phyloP scores from a whole-genome alignment of 2,329 filamentous ascomycete genomes.

The Fusarium xyrophilum region DNA sequence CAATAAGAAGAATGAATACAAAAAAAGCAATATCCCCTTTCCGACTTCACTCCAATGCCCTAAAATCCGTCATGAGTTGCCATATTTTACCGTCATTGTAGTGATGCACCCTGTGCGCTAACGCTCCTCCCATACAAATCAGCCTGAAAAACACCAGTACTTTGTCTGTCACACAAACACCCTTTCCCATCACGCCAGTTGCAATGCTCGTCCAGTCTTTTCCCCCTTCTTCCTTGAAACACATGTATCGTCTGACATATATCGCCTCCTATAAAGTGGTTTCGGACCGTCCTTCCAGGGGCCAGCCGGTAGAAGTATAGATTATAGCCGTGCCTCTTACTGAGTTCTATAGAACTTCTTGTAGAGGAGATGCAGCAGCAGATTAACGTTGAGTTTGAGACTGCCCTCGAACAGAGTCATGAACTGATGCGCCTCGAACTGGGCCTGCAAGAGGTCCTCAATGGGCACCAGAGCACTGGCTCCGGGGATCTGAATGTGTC shows the following conservation, averaged over 20 bases:
- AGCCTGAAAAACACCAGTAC: constrained; percentile 37
- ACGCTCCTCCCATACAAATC: constrained; percentile 32
- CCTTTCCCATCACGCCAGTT: constrained; percentile 37
- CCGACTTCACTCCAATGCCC: constrained; percentile 29
- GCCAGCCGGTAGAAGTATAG: constrained; percentile 10
- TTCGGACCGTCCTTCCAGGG: constrained; percentile 27
- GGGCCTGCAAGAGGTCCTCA: constrained; percentile 92
- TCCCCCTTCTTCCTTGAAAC: constrained; percentile 23
- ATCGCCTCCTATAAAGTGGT: constrained; percentile 13
- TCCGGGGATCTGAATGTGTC: constrained; percentile 94
- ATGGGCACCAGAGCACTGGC: constrained; percentile 88
- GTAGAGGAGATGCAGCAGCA: constrained; percentile 95
- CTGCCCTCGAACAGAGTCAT: constrained; percentile 90
- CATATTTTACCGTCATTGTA: constrained; percentile 34
- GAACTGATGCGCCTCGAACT: constrained; percentile 96
- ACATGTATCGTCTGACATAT: constrained; percentile 23
- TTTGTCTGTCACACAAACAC: constrained; percentile 27
- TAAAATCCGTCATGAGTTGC: constrained; percentile 33
- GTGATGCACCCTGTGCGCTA: constrained; percentile 28
- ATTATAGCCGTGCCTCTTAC: constrained; percentile 45
- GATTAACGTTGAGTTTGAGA: constrained; percentile 91
- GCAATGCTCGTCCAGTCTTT: constrained; percentile 37
- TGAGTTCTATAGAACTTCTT: constrained; percentile 94
- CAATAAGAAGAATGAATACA: constrained; percentile 12
- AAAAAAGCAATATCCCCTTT: constrained; percentile 24